phyloP scores from a whole-genome alignment of 441 rosid genomes.

The Macaranga tanarius region DNA sequence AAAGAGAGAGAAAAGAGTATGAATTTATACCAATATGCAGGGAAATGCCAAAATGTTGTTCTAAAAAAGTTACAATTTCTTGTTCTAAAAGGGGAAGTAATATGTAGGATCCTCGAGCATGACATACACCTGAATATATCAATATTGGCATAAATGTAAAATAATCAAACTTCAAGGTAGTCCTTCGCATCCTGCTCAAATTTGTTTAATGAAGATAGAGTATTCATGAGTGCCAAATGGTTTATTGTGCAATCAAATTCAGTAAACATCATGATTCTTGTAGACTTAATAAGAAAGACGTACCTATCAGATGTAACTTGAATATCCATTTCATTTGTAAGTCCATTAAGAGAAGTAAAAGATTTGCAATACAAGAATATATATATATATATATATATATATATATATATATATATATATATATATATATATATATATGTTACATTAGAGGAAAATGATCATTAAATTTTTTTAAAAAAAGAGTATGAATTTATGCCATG shows the following conservation, averaged over 20 bases:
- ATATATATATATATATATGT: too few species aligned
- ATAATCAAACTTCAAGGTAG: constrained; percentile 65
- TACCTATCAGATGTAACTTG: constrained; percentile 66
- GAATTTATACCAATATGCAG: too few species aligned
- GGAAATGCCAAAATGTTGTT: too few species aligned
- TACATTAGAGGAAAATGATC: too few species aligned
- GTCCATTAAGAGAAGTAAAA: constrained; percentile 54
- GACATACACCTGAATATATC: constrained; percentile 18
- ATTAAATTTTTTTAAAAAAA: too few species aligned
- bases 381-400: too few species aligned
- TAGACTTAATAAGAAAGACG: constrained; percentile 16
- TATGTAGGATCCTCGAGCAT: constrained; percentile 24
- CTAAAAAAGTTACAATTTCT: constrained; percentile 2
- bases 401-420: too few species aligned
- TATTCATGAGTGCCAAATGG: constrained; percentile 37
- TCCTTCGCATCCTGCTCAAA: constrained; percentile 75
- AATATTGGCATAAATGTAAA: constrained; percentile 4
- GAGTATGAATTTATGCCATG: too few species aligned
- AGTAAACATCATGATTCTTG: constrained; percentile 1
- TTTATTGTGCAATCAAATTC: neutral
- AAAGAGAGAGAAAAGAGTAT: too few species aligned
- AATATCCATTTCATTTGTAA: constrained; percentile 55
- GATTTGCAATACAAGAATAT: constrained; percentile 46
- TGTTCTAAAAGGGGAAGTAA: constrained; percentile 16
- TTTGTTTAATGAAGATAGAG: constrained; percentile 64